phyloP scores from a whole-genome alignment of 148 eudicot genomes.

The Polygonum maritimum region DNA sequence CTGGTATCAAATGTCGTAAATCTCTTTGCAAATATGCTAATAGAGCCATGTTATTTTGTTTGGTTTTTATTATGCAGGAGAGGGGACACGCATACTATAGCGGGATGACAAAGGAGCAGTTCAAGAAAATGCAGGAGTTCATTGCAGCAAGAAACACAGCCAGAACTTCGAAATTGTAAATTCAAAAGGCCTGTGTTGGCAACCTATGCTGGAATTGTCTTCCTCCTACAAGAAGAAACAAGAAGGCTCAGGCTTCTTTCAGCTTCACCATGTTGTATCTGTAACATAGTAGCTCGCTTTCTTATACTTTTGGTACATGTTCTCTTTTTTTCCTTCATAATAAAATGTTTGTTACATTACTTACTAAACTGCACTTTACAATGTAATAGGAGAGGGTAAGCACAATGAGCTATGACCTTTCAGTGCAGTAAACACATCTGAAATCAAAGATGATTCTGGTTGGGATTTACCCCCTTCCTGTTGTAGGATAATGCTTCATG shows the following conservation, averaged over 20 bases:
- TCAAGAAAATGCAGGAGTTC: constrained; percentile 92
- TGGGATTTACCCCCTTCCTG: no score
- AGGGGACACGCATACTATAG: constrained; percentile 71
- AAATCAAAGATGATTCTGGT: no score
- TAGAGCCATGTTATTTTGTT: neutral
- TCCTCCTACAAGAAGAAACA: neutral
- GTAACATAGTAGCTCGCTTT: neutral
- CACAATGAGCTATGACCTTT: neutral
- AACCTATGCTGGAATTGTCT: neutral
- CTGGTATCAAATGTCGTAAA: neutral
- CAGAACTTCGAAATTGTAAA: constrained; percentile 54
- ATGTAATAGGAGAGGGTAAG: neutral
- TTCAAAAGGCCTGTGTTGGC: neutral
- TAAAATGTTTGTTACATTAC: neutral
- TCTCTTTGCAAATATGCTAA: neutral
- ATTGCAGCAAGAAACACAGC: constrained; percentile 57
- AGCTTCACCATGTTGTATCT: neutral
- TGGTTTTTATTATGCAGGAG: constrained; percentile 36
- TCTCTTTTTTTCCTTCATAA: neutral
- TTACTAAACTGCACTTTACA: no score
- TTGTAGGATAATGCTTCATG: no score
- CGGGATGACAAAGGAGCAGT: constrained; percentile 89
- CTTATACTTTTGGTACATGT: neutral
- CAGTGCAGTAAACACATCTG: neutral
- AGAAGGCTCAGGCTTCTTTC: neutral